Evolutionary conservation across 1,284 basidiomycete species (phyloP).

Genomic region (Somion occarium): DNA sequence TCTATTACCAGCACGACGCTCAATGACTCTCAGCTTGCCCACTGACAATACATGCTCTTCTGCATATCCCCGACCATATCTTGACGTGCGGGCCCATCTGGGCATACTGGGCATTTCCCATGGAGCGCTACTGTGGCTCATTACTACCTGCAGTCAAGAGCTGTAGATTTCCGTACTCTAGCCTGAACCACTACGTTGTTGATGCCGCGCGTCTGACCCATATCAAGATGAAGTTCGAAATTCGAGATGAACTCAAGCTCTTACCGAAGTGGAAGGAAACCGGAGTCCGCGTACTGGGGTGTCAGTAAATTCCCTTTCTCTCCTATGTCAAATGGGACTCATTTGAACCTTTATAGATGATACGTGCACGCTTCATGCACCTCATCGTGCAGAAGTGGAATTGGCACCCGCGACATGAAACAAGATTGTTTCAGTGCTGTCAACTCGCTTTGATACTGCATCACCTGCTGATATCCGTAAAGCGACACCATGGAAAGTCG

Average conservation of each 20-base stretch:
- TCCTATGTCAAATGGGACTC: neutral
- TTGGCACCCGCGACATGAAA: neutral
- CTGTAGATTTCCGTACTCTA: constrained; percentile 22
- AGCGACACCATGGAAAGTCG: neutral
- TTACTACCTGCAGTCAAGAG: constrained; percentile 21
- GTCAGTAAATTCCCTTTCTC: neutral
- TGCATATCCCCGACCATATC: constrained; percentile 33
- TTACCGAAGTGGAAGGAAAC: neutral
- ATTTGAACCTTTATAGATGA: constrained; percentile 1
- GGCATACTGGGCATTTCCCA: constrained; percentile 34
- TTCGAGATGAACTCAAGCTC: constrained; percentile 1
- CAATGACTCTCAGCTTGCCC: constrained; percentile 26
- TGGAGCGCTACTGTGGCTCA: constrained; percentile 33
- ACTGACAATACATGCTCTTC: constrained; percentile 31
- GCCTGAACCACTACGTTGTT: constrained; percentile 20
- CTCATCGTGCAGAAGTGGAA: neutral
- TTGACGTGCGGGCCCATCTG: constrained; percentile 29
- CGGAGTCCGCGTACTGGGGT: neutral
- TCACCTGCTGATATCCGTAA: neutral
- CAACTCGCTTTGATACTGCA: constrained; percentile 1
- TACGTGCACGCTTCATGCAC: neutral
- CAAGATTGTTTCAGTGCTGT: neutral
- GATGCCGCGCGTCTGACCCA: constrained; percentile 10
- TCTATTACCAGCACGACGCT: constrained; percentile 31
- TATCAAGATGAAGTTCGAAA: constrained; percentile 8